Conservation (phyloP, 2,329 filamentous ascomycete genomes). For the Tolypocladium sp. region DNA sequence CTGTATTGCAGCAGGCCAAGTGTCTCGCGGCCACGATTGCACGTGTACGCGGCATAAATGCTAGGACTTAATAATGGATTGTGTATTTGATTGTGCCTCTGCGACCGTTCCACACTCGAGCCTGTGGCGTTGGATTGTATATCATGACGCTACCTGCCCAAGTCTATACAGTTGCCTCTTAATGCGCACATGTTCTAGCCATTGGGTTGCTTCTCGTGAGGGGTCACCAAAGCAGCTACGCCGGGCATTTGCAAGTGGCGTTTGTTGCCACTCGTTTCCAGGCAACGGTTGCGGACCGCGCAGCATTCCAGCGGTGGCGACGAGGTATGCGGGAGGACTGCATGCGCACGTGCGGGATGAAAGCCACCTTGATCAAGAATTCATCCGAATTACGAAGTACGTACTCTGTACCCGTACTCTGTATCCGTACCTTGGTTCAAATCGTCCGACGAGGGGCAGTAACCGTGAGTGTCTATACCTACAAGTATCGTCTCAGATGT, state of each 20-base stretch:
- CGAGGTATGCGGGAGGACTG: background rate
- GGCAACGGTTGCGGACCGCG: background rate
- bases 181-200: background rate
- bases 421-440: too few relatives aligned
- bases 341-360: background rate
- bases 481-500: background rate
- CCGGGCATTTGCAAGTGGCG: background rate
- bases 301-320: background rate
- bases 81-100: conserved; percentile 20
- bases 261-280: background rate
- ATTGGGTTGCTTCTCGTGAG: too few relatives aligned
- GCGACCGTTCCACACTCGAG: background rate
- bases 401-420: too few relatives aligned
- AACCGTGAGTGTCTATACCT: background rate
- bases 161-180: background rate
- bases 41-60: conserved; percentile 15
- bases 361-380: background rate
- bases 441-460: background rate
- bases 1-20: conserved; percentile 16
- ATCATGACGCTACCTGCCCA: background rate
- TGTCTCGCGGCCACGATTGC: conserved; percentile 10
- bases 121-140: background rate
- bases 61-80: conserved; percentile 37
- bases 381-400: background rate
- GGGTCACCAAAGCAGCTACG: background rate